Evolutionary conservation across 805 yeast species (phyloP).

Genomic region (Clavispora santaluciae): DNA sequence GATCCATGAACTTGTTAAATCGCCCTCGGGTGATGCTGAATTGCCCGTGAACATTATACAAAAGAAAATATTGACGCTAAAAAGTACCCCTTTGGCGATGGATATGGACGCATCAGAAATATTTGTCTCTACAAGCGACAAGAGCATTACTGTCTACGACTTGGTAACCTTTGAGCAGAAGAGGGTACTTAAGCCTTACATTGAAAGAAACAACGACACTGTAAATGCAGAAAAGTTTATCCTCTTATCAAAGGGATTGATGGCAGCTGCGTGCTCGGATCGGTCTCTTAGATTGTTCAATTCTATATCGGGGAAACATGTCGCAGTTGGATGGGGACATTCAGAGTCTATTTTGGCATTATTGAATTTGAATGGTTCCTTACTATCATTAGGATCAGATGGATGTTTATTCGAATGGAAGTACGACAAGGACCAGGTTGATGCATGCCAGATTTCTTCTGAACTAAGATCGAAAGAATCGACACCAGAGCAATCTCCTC

Average conservation of each 20-base stretch:
- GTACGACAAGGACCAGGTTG: conserved; percentile 5
- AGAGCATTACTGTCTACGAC: conserved; percentile 39
- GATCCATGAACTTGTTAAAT: conserved; percentile 38
- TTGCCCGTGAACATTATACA: conserved; percentile 18
- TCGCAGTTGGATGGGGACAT: conserved; percentile 54
- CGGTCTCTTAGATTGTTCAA: conserved; percentile 51
- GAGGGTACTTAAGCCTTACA: conserved; percentile 38
- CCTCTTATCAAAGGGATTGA: conserved; percentile 19
- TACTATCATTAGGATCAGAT: conserved; percentile 45
- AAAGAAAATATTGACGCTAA: conserved; percentile 47
- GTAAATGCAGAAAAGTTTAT: conserved; percentile 42
- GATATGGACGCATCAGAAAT: conserved; percentile 34
- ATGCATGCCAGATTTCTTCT: neutral
- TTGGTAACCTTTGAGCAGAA: conserved; percentile 28
- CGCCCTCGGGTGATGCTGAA: conserved; percentile 7
- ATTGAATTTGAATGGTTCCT: conserved; percentile 18
- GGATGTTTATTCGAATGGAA: conserved; percentile 55
- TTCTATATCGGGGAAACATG: conserved; percentile 40
- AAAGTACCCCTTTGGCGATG: conserved; percentile 47
- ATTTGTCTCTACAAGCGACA: conserved; percentile 50
- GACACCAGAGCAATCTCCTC: conserved; percentile 11
- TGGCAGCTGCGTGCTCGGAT: conserved; percentile 48
- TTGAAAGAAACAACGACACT: conserved; percentile 36
- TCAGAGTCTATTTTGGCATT: conserved; percentile 45
- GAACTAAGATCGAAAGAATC: neutral